These are phyloP conservation scores for Solanum aculeatissimum DNA, from an alignment of 305 asterid genomes.

Conservation along the genomic window DNA sequence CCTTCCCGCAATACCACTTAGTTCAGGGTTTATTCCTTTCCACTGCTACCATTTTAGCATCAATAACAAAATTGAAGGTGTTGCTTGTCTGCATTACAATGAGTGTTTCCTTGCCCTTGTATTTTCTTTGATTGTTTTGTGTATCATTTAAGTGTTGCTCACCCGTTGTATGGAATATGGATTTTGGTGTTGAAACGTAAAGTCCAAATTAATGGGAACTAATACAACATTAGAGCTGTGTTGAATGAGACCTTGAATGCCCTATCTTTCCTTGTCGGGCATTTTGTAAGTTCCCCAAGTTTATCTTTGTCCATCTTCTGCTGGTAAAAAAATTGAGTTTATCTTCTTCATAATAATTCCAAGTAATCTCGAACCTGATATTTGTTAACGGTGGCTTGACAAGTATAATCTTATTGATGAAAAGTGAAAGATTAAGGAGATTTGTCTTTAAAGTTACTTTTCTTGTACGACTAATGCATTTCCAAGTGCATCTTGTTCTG, in stretches of 20 bases:
- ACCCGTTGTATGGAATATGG: neutral
- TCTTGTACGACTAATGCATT: neutral
- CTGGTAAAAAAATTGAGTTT: neutral
- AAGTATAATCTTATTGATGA: neutral
- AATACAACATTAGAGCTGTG: neutral
- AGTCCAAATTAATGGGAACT: neutral
- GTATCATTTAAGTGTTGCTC: neutral
- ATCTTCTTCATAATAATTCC: neutral
- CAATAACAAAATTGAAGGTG: neutral
- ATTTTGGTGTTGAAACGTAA: neutral
- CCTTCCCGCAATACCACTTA: neutral
- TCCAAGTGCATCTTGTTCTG: neutral
- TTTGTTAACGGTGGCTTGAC: neutral
- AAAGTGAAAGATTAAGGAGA: neutral
- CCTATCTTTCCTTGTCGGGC: neutral
- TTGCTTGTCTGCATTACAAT: neutral
- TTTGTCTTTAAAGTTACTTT: neutral
- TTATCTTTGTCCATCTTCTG: neutral
- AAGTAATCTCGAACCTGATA: neutral
- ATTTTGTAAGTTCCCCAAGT: neutral
- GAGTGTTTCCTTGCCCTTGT: neutral
- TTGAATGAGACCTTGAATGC: neutral
- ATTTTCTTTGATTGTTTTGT: neutral
- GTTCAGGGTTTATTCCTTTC: neutral
- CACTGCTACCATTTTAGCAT: neutral